Base-by-base conservation (phyloP, 2,329 filamentous ascomycete genomes). In the Hypoxylon sp. region DNA sequence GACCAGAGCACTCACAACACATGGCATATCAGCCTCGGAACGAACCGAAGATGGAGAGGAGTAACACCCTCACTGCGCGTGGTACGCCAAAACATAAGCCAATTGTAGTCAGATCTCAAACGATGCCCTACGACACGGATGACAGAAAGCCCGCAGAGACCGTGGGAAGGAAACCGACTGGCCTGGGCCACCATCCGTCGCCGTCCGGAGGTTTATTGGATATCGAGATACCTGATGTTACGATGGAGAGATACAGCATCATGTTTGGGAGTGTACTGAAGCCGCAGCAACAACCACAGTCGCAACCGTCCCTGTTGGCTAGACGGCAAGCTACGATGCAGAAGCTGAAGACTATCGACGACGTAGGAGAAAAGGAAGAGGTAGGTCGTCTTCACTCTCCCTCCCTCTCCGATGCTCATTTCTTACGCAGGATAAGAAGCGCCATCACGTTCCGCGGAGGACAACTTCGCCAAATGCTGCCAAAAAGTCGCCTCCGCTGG, bases 221-320 rank as follows among this genome's bases (percentile, higher is more conserved):
- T 66, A 83, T 97, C 13, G 86, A 93, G 48, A 95, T 97, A 55
- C 93, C 94, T 0, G 83, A 84, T 46, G 82, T 90, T 52, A 86
- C 89, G 61, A 81, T 98, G 81, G 94, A 97, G 72, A 82, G 94
- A 45, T 98, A 97, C 67, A 97, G 92, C 67, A 84, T 97, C 64
- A 97, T 97, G 93, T 97, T 98, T 70, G 86, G 88, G 52, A 84
- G 84, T 31, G 80, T 97, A 5, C 77, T 97, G 21, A 67, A 71
- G 42, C 59, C 68, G 31, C 73, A 73, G 6, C 72, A 74, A 27
- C 58, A 63, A 40, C 59, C 68, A 35, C 73, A 73, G 6, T 72
- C 74, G 26, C 58, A 63, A 33, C 72, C 76, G 2, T 75, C 78
- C 1, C 75, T 88, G 6, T 74, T 87, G 21, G 80, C 79, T 20